These are phyloP conservation scores for Platanthera zijinensis DNA, from an alignment of 106 monocot species.

Conservation along the genomic window DNA sequence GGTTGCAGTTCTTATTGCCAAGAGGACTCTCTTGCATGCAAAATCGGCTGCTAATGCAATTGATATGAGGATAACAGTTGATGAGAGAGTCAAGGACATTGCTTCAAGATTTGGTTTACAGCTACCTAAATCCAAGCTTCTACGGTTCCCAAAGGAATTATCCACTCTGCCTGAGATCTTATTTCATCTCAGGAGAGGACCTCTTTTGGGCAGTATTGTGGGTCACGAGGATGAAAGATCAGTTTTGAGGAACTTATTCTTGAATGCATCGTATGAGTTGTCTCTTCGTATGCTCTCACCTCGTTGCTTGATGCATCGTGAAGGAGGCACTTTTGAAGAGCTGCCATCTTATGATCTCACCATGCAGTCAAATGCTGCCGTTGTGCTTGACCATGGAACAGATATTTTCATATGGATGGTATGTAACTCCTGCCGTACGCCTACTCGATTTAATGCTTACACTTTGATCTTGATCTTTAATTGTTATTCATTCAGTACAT, in stretches of 20 bases:
- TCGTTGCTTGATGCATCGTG: constrained; percentile 85
- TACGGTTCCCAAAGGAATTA: constrained; percentile 74
- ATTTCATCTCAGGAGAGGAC: constrained; percentile 92
- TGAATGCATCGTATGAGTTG: constrained; percentile 89
- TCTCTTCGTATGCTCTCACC: constrained; percentile 92
- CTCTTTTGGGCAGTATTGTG: constrained; percentile 81
- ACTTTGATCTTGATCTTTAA: neutral
- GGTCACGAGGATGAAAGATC: constrained; percentile 99
- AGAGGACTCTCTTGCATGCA: constrained; percentile 72
- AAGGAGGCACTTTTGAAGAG: constrained; percentile 97
- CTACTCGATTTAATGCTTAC: neutral
- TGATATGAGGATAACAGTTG: constrained; percentile 65
- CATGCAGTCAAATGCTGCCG: constrained; percentile 89
- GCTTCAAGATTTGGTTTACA: constrained; percentile 75
- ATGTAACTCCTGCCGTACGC: constrained; percentile 16
- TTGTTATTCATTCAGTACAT: neutral
- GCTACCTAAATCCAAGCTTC: constrained; percentile 65
- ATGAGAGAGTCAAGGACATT: constrained; percentile 94
- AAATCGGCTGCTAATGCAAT: constrained; percentile 49
- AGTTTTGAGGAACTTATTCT: constrained; percentile 78
- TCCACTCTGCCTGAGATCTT: constrained; percentile 71
- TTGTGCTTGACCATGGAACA: constrained; percentile 94
- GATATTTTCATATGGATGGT: constrained; percentile 99
- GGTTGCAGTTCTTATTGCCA: constrained; percentile 73
- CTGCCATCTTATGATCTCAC: constrained; percentile 89